phyloP scores from a whole-genome alignment of 805 yeast genomes.

The Schizosaccharomyces japonicus region DNA sequence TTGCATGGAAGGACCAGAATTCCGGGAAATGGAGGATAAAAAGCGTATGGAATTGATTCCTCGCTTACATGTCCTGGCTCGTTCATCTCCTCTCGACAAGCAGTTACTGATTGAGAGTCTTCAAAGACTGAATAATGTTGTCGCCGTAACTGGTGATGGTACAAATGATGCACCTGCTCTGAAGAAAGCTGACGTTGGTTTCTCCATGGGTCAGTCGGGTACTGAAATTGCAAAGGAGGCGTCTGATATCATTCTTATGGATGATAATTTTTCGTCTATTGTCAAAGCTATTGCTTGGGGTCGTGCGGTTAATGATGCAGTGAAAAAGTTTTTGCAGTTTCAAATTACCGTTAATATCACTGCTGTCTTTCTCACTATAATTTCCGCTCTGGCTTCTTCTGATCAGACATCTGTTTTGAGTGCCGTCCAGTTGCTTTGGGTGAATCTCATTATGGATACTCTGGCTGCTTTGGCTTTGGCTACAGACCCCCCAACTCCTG shows the following conservation, averaged over 20 bases:
- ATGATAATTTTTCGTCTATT: slow-evolving; percentile 81
- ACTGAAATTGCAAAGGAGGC: slow-evolving; percentile 98
- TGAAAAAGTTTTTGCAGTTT: slow-evolving; percentile 84
- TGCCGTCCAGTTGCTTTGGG: slow-evolving; percentile 94
- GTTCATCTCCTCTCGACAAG: slow-evolving; percentile 93
- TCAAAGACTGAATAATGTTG: slow-evolving; percentile 66
- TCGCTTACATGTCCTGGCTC: slow-evolving; percentile 56
- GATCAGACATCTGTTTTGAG: slow-evolving; percentile 72
- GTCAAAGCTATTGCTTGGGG: slow-evolving; percentile 98
- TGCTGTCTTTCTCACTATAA: slow-evolving; percentile 84
- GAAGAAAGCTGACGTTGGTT: slow-evolving; percentile 90
- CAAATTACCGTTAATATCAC: slow-evolving; percentile 90
- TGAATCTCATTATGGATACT: slow-evolving; percentile 92
- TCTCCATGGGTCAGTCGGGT: slow-evolving; percentile 95
- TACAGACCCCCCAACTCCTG: slow-evolving; percentile 82
- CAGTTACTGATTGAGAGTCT: slow-evolving; percentile 62
- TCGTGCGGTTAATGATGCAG: slow-evolving; percentile 81
- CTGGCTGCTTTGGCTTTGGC: slow-evolving; percentile 93
- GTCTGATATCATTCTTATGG: slow-evolving; percentile 73
- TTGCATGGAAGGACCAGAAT: slow-evolving; percentile 82
- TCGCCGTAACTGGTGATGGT: slow-evolving; percentile 98
- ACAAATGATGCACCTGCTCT: slow-evolving; percentile 97
- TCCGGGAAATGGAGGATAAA: slow-evolving; percentile 37
- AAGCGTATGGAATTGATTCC: slow-evolving; percentile 47
- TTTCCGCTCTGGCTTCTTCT: slow-evolving; percentile 67